Conservation (phyloP, 192 early-diverging fungal genomes). For the Jimgerdemannia flammicorona region DNA sequence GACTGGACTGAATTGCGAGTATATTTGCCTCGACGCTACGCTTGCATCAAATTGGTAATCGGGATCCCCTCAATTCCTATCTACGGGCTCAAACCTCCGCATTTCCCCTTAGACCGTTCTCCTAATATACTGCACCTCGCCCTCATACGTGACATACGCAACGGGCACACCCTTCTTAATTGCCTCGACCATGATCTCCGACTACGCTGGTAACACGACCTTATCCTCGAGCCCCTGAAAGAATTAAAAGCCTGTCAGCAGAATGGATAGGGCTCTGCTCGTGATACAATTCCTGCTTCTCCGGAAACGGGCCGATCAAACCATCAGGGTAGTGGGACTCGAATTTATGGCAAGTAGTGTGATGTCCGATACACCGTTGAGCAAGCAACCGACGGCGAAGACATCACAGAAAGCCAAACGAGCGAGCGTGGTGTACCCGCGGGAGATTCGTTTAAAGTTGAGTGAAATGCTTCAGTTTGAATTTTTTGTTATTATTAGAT, state of each 20-base stretch:
- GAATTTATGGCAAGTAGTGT: slow-evolving; percentile 73
- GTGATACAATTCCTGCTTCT: slow-evolving; percentile 47
- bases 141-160: slow-evolving; percentile 58
- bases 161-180: slow-evolving; percentile 58
- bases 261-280: slow-evolving; percentile 62
- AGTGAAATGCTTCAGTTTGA: no score
- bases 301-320: slow-evolving; percentile 62
- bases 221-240: slow-evolving; percentile 73
- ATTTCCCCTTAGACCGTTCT: slow-evolving; percentile 57
- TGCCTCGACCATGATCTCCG: slow-evolving; percentile 68
- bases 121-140: slow-evolving; percentile 68
- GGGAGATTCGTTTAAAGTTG: no score
- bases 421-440: slow-evolving; percentile 65
- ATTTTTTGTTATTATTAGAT: no score
- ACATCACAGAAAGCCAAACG: slow-evolving; percentile 66
- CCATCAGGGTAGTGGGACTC: slow-evolving; percentile 59
- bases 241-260: slow-evolving; percentile 57
- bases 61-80: slow-evolving; percentile 29
- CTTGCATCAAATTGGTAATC: no score
- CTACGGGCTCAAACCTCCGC: slow-evolving; percentile 58
- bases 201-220: slow-evolving; percentile 73
- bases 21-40: no score
- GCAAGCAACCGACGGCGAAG: slow-evolving; percentile 66
- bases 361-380: slow-evolving; percentile 73
- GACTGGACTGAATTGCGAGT: no score